Conservation (phyloP, 2,329 filamentous ascomycete species). For the Ciborinia camelliae region DNA sequence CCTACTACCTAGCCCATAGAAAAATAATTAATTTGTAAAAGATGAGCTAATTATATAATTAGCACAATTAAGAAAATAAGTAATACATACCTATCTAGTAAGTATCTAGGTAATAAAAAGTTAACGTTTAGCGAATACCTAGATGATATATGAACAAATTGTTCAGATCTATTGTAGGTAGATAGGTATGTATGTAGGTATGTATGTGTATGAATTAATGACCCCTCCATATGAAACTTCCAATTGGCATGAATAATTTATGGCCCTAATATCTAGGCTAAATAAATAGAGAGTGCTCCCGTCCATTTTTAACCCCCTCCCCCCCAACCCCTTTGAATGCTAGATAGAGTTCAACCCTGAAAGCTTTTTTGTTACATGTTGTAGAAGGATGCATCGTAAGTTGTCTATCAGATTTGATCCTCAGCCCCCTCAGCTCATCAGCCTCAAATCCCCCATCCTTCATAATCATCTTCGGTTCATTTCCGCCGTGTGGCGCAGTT, state of each 20-base stretch:
- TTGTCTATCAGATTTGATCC: conserved; percentile 3
- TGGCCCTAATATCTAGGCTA: neutral
- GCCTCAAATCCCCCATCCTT: neutral
- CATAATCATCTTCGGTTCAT: conserved; percentile 26
- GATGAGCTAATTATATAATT: neutral
- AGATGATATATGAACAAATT: neutral
- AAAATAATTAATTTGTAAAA: neutral
- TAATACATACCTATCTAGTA: no score
- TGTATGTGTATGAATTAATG: conserved; percentile 5
- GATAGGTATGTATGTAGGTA: neutral
- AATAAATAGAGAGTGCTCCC: conserved; percentile 13
- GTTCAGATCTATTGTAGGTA: neutral
- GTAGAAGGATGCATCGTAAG: conserved; percentile 1
- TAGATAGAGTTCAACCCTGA: neutral
- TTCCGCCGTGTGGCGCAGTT: conserved; percentile 44
- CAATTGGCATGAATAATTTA: neutral
- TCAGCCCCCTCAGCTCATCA: neutral
- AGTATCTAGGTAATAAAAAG: no score
- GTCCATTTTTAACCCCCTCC: conserved; percentile 15
- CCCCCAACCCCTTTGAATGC: conserved; percentile 9
- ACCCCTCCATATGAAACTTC: neutral
- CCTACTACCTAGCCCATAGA: no score
- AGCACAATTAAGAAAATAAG: neutral
- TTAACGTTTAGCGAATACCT: no score
- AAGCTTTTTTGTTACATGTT: conserved; percentile 9